Evolutionary conservation across 345 rosid species (phyloP), one percentile per base, ranked within the genome.

Genomic region (Sonneratia caseolaris): DNA sequence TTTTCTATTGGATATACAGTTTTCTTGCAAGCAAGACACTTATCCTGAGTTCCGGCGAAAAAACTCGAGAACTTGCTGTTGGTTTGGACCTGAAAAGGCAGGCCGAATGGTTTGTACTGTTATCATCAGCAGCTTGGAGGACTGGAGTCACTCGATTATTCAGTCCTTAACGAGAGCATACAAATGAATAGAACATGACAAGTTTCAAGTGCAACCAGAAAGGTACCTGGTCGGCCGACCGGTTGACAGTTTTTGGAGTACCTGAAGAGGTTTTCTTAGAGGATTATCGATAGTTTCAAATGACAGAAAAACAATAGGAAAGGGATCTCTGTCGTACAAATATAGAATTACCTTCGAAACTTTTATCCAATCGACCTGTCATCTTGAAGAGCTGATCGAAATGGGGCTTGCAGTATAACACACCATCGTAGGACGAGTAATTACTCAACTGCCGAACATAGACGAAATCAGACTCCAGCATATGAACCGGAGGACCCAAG

Each of bases 41-140:
- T 87, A 35, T 89, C 96, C 73, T 87, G 96, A 70, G 92, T 89
- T 71, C 96, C 96, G 24, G 89, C 88, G 79, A 89, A 89, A 85
- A 83, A 69, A 49, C 85, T 84, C 15, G 87, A 84, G 79, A 89
- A 83, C 79, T 70, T 87, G 85, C 83, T 89, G 76, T 81, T 88
- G 74, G 77, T 76, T 15, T 69, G 76, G 59, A 80, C 84, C 86
- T 84, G 84, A 55, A 59, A 3, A 67, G 9, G 71, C 57, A 47
- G 37, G 71, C 57, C 47, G 43, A 40, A 67, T 37, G 36, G 64
- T 45, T 14, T 62, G 32, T 53, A 70, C 64, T 15, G 70, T 15
- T 42, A 15, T 19, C 68, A 35, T 37, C 32, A 36, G 65, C 49
- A 37, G 51, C 32, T 45, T 70, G 19, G 38, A 12, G 45, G 45